Evolutionary conservation across 768 basidiomycete genomes (phyloP), one percentile per base, ranked within the genome.

Genomic region (Naganishia antarctica): DNA sequence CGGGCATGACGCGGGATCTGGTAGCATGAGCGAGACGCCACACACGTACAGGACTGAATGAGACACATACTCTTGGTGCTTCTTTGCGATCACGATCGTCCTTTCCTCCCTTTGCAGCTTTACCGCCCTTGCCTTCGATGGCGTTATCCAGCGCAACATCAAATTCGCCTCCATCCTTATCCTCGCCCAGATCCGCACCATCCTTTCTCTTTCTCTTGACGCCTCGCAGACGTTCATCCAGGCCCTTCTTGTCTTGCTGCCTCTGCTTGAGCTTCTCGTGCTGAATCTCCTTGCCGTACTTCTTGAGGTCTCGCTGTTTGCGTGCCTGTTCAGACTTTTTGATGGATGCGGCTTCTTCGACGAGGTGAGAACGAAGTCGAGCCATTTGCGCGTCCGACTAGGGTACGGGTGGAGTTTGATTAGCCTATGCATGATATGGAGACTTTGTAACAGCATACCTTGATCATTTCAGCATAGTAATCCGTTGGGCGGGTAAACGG

Each of bases 231-330:
- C 86, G 81, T 70, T 94, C 91, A 64, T 88, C 87, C 83, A 94
- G 87, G 32, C 91, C 89, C 80, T 93, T 96, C 82, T 92, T 93
- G 63, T 85, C 84, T 73, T 81, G 83, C 77, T 92, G 87, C 47
- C 94, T 81, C 80, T 94, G 90, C 76, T 91, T 90, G 69, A 90
- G 81, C 78, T 92, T 92, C 81, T 97, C 93, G 40, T 89, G 79
- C 79, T 99, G 96, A 12, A 98, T 91, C 78, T 97, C 90, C 78
- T 98, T 99, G 26, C 94, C 94, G 73, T 90, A 96, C 81, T 97
- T 98, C 82, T 98, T 97, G 61, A 91, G 87, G 72, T 96, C 89
- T 48, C 96, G 83, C 77, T 97, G 90, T 70, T 86, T 87, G 69
- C 88, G 84, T 72, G 91, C 92, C 61, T 91, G 88, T 74, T 98